A percentile compares a stretch with the other conserved stretches of the same genome.
Conservation (phyloP, 2,329 filamentous ascomycete genomes). For the Fusarium sp. region DNA sequence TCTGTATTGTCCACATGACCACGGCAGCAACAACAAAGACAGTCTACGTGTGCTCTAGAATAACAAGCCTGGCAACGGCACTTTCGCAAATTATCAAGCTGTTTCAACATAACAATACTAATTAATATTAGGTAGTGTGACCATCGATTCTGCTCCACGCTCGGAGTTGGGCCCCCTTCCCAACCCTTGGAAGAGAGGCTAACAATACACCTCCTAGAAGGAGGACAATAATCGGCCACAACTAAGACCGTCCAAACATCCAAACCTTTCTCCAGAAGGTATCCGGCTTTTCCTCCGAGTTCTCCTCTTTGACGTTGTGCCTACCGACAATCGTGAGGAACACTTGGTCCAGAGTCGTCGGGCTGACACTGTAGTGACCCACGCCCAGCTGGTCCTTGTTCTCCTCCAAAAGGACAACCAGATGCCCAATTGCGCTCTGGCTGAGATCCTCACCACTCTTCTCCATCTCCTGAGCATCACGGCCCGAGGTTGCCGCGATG, state of each 20-base stretch:
- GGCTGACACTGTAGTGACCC: slow-evolving; percentile 85
- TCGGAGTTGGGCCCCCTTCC: not conserved
- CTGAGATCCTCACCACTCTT: slow-evolving; percentile 41
- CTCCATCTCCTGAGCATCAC: slow-evolving; percentile 37
- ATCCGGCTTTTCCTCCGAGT: slow-evolving; percentile 53
- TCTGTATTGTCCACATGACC: not conserved
- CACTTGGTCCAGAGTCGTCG: slow-evolving; percentile 88
- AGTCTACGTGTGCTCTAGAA: not conserved
- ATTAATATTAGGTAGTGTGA: not conserved
- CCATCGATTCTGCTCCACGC: not conserved
- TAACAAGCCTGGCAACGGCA: not conserved
- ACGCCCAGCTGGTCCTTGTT: slow-evolving; percentile 73
- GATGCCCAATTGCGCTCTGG: slow-evolving; percentile 66
- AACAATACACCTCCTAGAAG: not conserved
- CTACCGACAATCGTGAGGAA: slow-evolving; percentile 84
- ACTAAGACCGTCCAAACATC: slow-evolving; percentile 39
- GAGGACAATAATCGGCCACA: not conserved
- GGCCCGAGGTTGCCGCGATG: slow-evolving; percentile 38
- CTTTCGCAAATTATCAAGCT: not conserved
- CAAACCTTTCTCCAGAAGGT: slow-evolving; percentile 37
- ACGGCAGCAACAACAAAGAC: not conserved
- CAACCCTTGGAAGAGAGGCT: not conserved
- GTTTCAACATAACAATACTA: not conserved
- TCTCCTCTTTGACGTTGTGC: slow-evolving; percentile 81
- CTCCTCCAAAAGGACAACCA: slow-evolving; percentile 78